Evolutionary conservation across 345 rosid species (phyloP), one percentile per base, ranked within the genome.

Genomic region (Hevea brasiliensis): DNA sequence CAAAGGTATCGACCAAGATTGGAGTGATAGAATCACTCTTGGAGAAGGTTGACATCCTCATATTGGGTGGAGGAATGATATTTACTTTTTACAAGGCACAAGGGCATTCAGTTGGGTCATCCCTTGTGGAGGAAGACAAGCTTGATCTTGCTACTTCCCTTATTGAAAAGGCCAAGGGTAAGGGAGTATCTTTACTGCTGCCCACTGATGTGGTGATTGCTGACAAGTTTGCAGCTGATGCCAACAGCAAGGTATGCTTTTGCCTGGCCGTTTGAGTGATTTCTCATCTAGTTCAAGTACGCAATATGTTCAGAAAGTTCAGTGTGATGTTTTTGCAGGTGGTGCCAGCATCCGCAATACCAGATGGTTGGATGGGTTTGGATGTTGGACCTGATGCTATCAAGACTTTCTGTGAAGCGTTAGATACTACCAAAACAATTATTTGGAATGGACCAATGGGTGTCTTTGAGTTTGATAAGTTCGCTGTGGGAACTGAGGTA

Each of bases 371-470:
- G 98, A 91, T 93, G 96, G 98, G 98, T 65, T 79, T 93, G 84
- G 98, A 94, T 84, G 78, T 91, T 2, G 98, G 98, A 73, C 98
- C 98, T 8, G 91, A 94, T 80, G 80, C 92, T 55, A 74, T 87
- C 68, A 84, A 86, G 85, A 84, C 90, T 65, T 94, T 94, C 85
- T 79, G 74, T 44, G 87, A 85, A 73, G 79, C 89, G 61, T 63
- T 94, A 76, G 97, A 89, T 66, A 84, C 87, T 4, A 87, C 97
- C 60, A 83, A 93, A 70, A 89, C 98, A 44, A 65, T 94, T 29
- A 94, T 94, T 44, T 94, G 98, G 98, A 94, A 94, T 77, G 98
- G 98, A 83, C 98, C 98, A 3, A 91, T 91, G 98, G 97, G 98
- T 65, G 98, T 94, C 56, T 91, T 94, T 47, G 98, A 94, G 85